Evolutionary conservation across 2,329 filamentous ascomycete species (phyloP), one percentile per base, ranked within the genome.

Genomic region (Penicillium decumbens): DNA sequence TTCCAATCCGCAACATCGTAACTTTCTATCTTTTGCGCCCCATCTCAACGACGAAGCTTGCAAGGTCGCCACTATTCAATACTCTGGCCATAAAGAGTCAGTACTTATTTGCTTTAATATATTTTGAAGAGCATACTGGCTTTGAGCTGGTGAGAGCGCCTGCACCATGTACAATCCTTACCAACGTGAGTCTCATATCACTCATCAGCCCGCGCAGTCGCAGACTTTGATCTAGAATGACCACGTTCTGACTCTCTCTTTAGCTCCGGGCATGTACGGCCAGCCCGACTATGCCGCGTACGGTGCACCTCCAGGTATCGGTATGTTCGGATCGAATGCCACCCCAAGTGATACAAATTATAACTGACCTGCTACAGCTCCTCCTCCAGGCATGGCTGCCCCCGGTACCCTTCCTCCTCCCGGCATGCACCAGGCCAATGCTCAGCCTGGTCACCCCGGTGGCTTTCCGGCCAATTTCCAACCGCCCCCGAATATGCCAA

Each of bases 401-500:
- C 90, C 90, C 63, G 90, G 89, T 67, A 88, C 90, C 69, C 83
- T 81, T 68, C 82, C 85, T 65, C 84, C 87, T 58, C 87, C 87
- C 51, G 88, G 88, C 71, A 81, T 92, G 72, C 85, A 87, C 67
- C 86, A 87, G 76, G 78, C 83, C 65, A 88, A 82, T 70, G 78
- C 79, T 67, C 80, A 84, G 62, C 81, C 87, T 75, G 88, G 85
- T 75, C 84, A 88, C 77, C 88, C 88, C 68, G 88, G 81, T 70
- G 84, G 83, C 64, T 84, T 95, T 57, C 89, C 89, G 54, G 77
- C 84, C 51, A 89, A 84, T 71, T 96, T 95, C 73, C 88, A 95
- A 75, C 83, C 89, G 42, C 91, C 92, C 8, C 78, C 88, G 43
- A 95, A 93, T 67, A 88, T 96, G 80, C 90, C 92, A 44, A 95